Conservation (phyloP, 108 stramenopile genomes). For the Fragilariopsis cylindrus region DNA sequence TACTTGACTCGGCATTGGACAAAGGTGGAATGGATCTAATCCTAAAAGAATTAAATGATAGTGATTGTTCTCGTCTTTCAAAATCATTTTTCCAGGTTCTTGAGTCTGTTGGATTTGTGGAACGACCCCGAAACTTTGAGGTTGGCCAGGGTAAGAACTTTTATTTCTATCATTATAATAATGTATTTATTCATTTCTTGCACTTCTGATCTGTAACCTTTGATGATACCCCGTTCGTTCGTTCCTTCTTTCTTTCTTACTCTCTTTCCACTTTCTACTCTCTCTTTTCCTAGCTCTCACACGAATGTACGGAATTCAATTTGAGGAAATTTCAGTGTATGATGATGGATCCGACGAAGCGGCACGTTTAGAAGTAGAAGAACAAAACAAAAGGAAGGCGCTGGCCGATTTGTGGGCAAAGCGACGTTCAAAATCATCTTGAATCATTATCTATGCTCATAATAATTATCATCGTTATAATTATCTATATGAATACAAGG, state of each 20-base stretch:
- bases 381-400: slow-evolving; percentile 55
- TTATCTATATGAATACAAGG: too few species aligned
- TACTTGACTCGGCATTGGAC: slow-evolving; percentile 58
- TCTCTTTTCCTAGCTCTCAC: slow-evolving; percentile 47
- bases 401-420: slow-evolving; percentile 74
- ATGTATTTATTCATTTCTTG: too few species aligned
- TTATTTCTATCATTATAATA: too few species aligned
- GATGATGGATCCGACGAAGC: slow-evolving; percentile 48
- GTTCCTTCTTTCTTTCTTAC: too few species aligned
- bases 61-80: not conserved
- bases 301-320: slow-evolving; percentile 68
- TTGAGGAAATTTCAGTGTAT: slow-evolving; percentile 63
- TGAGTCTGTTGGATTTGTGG: slow-evolving; percentile 60
- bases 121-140: slow-evolving; percentile 76
- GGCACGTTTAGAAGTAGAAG: slow-evolving; percentile 43
- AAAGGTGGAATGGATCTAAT: slow-evolving; percentile 45
- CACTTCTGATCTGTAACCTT: too few species aligned
- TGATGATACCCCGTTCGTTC: too few species aligned
- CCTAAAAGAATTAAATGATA: slow-evolving; percentile 14
- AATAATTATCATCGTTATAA: too few species aligned
- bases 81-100: slow-evolving; percentile 41
- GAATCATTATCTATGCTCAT: too few species aligned
- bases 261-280: too few species aligned
- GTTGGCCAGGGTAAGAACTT: slow-evolving; percentile 45
- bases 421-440: slow-evolving; percentile 19